Base-by-base conservation (phyloP, 352 stramenopile species). In the Phytophthora litchii region DNA sequence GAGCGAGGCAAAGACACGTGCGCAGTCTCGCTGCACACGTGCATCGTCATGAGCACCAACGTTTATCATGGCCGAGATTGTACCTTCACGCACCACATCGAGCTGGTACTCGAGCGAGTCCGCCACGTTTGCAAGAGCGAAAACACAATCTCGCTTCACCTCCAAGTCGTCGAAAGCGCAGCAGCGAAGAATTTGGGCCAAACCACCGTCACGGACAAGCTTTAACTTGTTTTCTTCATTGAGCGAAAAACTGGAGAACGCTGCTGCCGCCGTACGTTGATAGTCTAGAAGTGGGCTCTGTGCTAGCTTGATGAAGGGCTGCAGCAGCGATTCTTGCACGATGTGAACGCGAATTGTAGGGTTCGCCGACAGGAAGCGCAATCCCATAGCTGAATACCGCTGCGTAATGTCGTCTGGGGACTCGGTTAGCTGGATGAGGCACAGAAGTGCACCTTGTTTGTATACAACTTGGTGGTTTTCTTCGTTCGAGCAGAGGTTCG, bases 171-270 rank as follows among this genome's bases (percentile, higher is more conserved):
- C 66, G 61, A 94, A 96, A 7, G 88, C 69, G 49, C 91, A 97
- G 54, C 96, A 96, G 29, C 78, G 67, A 6, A 99, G 77, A 34
- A 99, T 94, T 54, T 97, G 81, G 12, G 74, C 59, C 46, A 98
- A 76, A 8, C 85, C 95, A 21, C 90, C 92, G 56, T 98, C 88
- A 38, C 88, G 89, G 23, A 98, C 86, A n/a, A 99, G 80, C 64
- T 97, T 93, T 23, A 94, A 71, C 49, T 97, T 97, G 66, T 98
- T 98, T 59, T 96, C 89, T 67, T 98, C 85, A 50, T 97, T 95
- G 1, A 96, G 71, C 12, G 85, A 95, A 49, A 96, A 96, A 52
- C 84, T 97, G 9, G 94, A 86, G 37, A 99, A 96, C 3, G 95
- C 90, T 20, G 92, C 88, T 3, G 94, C 92, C 2, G 95, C 95